Percentiles rank a stretch among this genome's conserved stretches.
Conservation (phyloP, 306 rosid genomes). For the Quercus rubra region DNA sequence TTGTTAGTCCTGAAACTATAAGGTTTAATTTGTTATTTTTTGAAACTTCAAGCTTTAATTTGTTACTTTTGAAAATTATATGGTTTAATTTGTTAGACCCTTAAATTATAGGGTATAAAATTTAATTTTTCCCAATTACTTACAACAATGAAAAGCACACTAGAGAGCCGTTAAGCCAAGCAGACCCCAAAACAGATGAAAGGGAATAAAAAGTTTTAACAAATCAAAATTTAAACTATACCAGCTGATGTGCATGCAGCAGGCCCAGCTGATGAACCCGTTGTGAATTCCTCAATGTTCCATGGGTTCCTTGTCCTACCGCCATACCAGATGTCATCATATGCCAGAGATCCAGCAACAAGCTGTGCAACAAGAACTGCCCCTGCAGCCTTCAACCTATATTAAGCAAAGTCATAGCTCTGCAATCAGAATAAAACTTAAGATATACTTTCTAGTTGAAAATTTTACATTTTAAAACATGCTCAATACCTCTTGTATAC, state of each 20-base stretch:
- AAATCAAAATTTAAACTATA: slow-evolving; percentile 11
- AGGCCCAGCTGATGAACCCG: slow-evolving; percentile 84
- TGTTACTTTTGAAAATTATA: no score
- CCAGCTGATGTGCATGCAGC: slow-evolving; percentile 77
- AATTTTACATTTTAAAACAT: slow-evolving; percentile 8
- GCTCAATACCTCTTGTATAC: slow-evolving; percentile 55
- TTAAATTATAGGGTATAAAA: no score
- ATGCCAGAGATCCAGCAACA: slow-evolving; percentile 76
- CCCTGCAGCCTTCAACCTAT: slow-evolving; percentile 59
- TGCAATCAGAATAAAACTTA: slow-evolving; percentile 1
- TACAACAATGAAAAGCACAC: background rate
- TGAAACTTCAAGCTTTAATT: no score
- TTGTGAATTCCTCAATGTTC: slow-evolving; percentile 74
- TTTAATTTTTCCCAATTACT: background rate
- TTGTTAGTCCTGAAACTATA: no score
- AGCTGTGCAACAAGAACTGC: slow-evolving; percentile 83
- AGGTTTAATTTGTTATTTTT: no score
- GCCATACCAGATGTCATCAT: slow-evolving; percentile 85
- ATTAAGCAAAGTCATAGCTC: slow-evolving; percentile 8
- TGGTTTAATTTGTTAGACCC: no score
- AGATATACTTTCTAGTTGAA: background rate
- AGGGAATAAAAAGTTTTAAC: background rate
- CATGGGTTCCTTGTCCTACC: slow-evolving; percentile 81
- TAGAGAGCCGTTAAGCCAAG: background rate
- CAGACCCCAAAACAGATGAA: background rate